Evolutionary conservation across 768 basidiomycete species (phyloP).

Genomic region (Russula dissimulans): DNA sequence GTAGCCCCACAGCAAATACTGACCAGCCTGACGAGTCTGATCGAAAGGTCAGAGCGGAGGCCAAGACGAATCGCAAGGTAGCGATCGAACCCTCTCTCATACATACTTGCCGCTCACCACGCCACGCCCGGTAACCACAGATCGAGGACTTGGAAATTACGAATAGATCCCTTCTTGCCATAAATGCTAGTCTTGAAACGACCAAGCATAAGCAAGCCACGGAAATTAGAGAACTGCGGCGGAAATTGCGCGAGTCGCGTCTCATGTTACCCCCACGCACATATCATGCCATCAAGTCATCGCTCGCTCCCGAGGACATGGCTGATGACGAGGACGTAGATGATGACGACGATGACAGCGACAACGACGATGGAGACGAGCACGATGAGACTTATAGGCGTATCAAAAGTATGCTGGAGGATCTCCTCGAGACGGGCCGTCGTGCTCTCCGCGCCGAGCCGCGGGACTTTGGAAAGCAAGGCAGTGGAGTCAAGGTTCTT

Average conservation of each 20-base stretch:
- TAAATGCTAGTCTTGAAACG: slow-evolving; percentile 76
- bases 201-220: slow-evolving; percentile 71
- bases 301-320: slow-evolving; percentile 36
- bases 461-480: slow-evolving; percentile 38
- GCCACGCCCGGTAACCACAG: slow-evolving; percentile 32
- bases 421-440: slow-evolving; percentile 47
- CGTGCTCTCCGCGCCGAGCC: slow-evolving; percentile 52
- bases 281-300: slow-evolving; percentile 47
- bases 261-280: slow-evolving; percentile 64
- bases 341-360: slow-evolving; percentile 28
- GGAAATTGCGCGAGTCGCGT: slow-evolving; percentile 74
- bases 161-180: slow-evolving; percentile 74
- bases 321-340: slow-evolving; percentile 31
- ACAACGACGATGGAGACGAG: slow-evolving; percentile 29
- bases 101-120: neutral
- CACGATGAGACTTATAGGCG: slow-evolving; percentile 55
- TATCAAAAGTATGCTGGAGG: slow-evolving; percentile 54
- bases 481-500: slow-evolving; percentile 54
- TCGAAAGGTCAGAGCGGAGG: slow-evolving; percentile 54
- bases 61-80: slow-evolving; percentile 85
- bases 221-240: slow-evolving; percentile 78
- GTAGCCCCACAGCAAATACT: neutral
- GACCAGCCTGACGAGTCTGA: slow-evolving; percentile 29
- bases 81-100: slow-evolving; percentile 7
- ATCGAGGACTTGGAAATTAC: slow-evolving; percentile 91